These are phyloP conservation scores for Sorghum bicolor DNA, from an alignment of 176 grass and related monocot genomes.

Conservation along the genomic window Sorghum_bicolor_NCBIv3 NC_012873.2:62514001-62514500, in stretches of 20 bases:
- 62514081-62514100: background rate
- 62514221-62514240: slow-evolving; percentile 14
- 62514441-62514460: background rate
- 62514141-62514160: background rate
- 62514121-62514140: background rate
- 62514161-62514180: background rate
- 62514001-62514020: background rate
- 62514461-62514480: background rate
- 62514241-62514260: slow-evolving; percentile 18
- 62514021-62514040: background rate
- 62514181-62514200: background rate
- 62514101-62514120: background rate
- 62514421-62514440: background rate
- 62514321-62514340: slow-evolving; percentile 12
- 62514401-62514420: background rate
- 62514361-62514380: background rate
- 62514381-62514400: background rate
- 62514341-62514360: background rate
- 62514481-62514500: background rate
- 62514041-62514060: background rate
- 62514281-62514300: slow-evolving; percentile 16
- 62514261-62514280: slow-evolving; percentile 1
- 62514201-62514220: slow-evolving; percentile 3
- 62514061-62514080: background rate
- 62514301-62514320: background rate